Base-by-base conservation (phyloP, 2,329 filamentous ascomycete species). In the Epichloe gansuensis region DNA sequence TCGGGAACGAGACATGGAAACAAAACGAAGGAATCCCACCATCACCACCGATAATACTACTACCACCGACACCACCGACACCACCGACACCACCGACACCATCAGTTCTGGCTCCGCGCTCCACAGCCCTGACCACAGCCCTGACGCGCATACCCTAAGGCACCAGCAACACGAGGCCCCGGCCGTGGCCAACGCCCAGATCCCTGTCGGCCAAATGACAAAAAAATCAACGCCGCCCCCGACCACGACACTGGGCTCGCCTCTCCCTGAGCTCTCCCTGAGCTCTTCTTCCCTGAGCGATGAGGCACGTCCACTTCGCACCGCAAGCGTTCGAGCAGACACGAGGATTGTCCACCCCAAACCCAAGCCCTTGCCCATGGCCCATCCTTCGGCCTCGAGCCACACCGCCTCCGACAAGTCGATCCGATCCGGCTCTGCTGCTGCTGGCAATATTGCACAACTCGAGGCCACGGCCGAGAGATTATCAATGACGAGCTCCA, bases 401-500 rank as follows among this genome's bases (percentile, higher is more conserved):
- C 70, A 68, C 51, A 69, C 68, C 48, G 67, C 73, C 13, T 81
- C 83, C 51, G 82, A 86, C 62, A 69, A 80, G 48, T 79, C 79
- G 63, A 74, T 75, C 49, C 74, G 82, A 52, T 78, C 82, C 54
- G 80, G 78, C 28, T 80, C 80, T 35, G 82, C 80, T 63, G 82
- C 80, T 63, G 69, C 77, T 17, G 76, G 76, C 63, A 89, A 85
- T 69, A 82, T 91, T 56, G 81, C 83, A 58, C 80, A 83, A 48
- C 78, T 91, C 56, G 86, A 91, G 67, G 82, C 85, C 58, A 84
- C 82, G 11, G 86, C 86, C 48, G 86, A 90, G 67, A 78, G 82
- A 58, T 74, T 91, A 66, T 87, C 84, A 59, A 78, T 80, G 71
- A 83, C 82, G 53, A 86, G 83, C 56, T 88, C 86, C 56, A 86